These are phyloP conservation scores for Saccharomyces jurei DNA, from an alignment of 805 yeast genomes.

Conservation along the genomic window DNA sequence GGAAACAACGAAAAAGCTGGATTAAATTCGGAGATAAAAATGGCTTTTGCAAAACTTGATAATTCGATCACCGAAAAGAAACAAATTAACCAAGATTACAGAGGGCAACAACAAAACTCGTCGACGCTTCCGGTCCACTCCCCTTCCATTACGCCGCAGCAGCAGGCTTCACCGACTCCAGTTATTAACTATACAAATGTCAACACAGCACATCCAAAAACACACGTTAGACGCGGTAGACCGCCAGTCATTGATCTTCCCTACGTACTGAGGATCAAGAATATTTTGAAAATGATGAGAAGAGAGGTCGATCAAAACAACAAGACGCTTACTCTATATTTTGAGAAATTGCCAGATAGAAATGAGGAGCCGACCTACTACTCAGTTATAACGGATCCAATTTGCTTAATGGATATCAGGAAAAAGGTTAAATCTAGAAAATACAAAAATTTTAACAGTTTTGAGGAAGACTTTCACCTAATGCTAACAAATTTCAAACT, in stretches of 20 bases:
- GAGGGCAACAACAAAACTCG: background rate
- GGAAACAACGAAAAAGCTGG: background rate
- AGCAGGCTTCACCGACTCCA: slow-evolving; percentile 1
- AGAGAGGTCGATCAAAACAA: slow-evolving; percentile 53
- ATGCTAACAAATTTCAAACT: slow-evolving; percentile 68
- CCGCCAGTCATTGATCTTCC: slow-evolving; percentile 32
- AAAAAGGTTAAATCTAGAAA: slow-evolving; percentile 78
- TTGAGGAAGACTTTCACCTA: slow-evolving; percentile 65
- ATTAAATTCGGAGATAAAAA: background rate
- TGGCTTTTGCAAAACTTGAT: background rate
- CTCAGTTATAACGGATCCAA: slow-evolving; percentile 46
- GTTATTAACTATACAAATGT: background rate
- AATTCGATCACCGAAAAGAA: background rate
- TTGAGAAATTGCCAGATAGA: slow-evolving; percentile 75
- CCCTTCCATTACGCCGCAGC: slow-evolving; percentile 9
- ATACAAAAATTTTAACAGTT: slow-evolving; percentile 67
- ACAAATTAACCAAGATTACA: background rate
- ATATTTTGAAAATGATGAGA: slow-evolving; percentile 72
- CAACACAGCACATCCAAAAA: slow-evolving; percentile 19
- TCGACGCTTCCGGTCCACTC: slow-evolving; percentile 1
- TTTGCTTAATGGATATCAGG: slow-evolving; percentile 64
- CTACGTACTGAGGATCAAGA: slow-evolving; percentile 84
- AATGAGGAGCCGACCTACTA: slow-evolving; percentile 41
- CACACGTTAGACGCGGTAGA: slow-evolving; percentile 31
- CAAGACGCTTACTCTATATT: slow-evolving; percentile 49